Conservation (phyloP, 2,329 filamentous ascomycete genomes). For the Clonostachys sp. region DNA sequence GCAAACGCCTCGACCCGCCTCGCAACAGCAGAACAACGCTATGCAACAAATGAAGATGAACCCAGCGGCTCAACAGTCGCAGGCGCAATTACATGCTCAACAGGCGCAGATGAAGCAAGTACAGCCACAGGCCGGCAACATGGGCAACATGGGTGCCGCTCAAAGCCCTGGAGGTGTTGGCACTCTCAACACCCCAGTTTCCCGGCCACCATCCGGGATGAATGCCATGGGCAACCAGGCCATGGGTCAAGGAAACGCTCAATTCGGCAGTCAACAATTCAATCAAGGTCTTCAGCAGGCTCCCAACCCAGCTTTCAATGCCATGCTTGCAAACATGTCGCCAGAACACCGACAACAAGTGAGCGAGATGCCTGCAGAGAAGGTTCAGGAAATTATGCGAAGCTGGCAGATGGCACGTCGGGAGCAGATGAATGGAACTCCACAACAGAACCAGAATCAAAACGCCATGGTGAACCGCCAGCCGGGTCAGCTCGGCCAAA, state of each 20-base stretch:
- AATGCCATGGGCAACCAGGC: slow-evolving; percentile 34
- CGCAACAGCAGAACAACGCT: slow-evolving; percentile 18
- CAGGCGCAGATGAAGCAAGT: slow-evolving; percentile 48
- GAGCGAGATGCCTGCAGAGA: slow-evolving; percentile 37
- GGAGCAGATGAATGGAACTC: slow-evolving; percentile 22
- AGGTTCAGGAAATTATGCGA: slow-evolving; percentile 44
- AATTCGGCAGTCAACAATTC: slow-evolving; percentile 49
- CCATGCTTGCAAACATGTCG: slow-evolving; percentile 37
- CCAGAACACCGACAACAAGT: slow-evolving; percentile 40
- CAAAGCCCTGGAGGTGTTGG: slow-evolving; percentile 54
- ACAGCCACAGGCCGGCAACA: slow-evolving; percentile 49
- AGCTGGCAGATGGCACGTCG: slow-evolving; percentile 39
- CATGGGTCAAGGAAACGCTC: slow-evolving; percentile 36
- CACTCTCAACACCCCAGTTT: slow-evolving; percentile 48
- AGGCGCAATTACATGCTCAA: slow-evolving; percentile 27
- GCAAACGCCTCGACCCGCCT: slow-evolving; percentile 16
- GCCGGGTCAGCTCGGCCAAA: slow-evolving; percentile 20
- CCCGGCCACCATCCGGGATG: slow-evolving; percentile 37
- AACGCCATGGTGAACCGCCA: slow-evolving; percentile 23
- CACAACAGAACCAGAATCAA: slow-evolving; percentile 14
- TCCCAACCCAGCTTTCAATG: slow-evolving; percentile 32
- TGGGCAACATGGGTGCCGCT: slow-evolving; percentile 43
- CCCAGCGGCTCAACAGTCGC: slow-evolving; percentile 24
- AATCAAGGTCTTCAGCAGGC: slow-evolving; percentile 45
- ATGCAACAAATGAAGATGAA: slow-evolving; percentile 28